Conservation (phyloP, 2,329 filamentous ascomycete species). For the Trichoderma breve region DNA sequence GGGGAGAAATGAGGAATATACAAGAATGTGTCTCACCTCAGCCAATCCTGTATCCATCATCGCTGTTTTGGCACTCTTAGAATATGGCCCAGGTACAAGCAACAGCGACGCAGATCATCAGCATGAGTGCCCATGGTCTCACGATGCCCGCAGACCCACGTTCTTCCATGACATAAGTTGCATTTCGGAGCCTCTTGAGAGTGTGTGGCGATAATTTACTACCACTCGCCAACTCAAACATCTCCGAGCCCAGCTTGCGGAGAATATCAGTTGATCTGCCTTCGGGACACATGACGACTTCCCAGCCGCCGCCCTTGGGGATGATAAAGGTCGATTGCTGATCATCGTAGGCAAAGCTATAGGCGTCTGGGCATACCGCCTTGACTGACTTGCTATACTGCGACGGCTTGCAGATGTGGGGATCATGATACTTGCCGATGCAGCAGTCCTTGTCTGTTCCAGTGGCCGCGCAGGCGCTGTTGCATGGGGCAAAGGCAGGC, state of each 20-base stretch:
- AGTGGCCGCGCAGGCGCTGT: conserved; percentile 71
- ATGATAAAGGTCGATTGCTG: conserved; percentile 60
- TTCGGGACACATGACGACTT: conserved; percentile 72
- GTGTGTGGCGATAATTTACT: conserved; percentile 38
- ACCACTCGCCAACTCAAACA: conserved; percentile 46
- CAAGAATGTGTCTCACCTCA: neutral
- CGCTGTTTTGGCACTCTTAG: neutral
- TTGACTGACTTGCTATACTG: conserved; percentile 70
- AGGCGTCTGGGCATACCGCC: conserved; percentile 76
- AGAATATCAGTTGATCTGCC: conserved; percentile 61
- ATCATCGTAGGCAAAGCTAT: conserved; percentile 70
- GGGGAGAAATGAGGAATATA: neutral
- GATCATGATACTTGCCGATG: conserved; percentile 63
- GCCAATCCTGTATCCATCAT: neutral
- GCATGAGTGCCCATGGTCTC: conserved; percentile 21
- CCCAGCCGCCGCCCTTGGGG: conserved; percentile 69
- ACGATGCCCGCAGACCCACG: conserved; percentile 26
- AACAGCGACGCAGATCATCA: conserved; percentile 8
- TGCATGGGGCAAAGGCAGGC: conserved; percentile 74
- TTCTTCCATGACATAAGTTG: conserved; percentile 37
- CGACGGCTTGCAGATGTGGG: conserved; percentile 63
- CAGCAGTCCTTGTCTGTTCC: conserved; percentile 71
- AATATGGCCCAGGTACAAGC: neutral
- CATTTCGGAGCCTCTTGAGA: conserved; percentile 34
- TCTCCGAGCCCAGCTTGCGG: conserved; percentile 48